phyloP scores from a whole-genome alignment of 768 basidiomycete species.

The Roridomyces roridus region DNA sequence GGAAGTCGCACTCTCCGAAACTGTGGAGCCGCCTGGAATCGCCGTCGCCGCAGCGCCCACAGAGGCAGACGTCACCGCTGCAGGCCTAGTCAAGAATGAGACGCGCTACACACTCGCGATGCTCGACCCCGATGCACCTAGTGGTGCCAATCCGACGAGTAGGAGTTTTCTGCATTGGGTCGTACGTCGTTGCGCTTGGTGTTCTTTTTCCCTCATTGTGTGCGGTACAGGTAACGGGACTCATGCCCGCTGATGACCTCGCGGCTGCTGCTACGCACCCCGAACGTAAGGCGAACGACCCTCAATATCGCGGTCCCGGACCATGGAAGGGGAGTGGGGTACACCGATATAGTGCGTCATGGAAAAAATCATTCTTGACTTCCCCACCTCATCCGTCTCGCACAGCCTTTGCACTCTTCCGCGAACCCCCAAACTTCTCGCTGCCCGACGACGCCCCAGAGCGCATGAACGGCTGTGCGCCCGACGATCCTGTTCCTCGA shows the following conservation, averaged over 20 bases:
- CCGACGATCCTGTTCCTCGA: conserved; percentile 8
- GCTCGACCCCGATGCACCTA: conserved; percentile 47
- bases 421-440: conserved; percentile 15
- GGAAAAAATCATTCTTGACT: neutral
- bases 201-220: neutral
- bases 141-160: conserved; percentile 35
- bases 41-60: conserved; percentile 3
- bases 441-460: conserved; percentile 12
- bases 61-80: neutral
- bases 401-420: conserved; percentile 13
- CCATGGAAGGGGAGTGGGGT: conserved; percentile 20
- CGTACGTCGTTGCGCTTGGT: conserved; percentile 27
- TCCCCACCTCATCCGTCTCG: no score
- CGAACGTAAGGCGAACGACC: neutral
- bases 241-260: neutral
- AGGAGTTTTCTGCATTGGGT: conserved; percentile 45
- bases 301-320: conserved; percentile 11
- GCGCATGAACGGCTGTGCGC: neutral
- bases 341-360: conserved; percentile 19
- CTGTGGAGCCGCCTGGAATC: conserved; percentile 1
- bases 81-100: conserved; percentile 18
- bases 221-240: conserved; percentile 10
- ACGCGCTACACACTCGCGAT: conserved; percentile 41
- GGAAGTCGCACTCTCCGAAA: conserved; percentile 8
- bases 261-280: conserved; percentile 3